phyloP scores from a whole-genome alignment of 805 yeast species.

The Wickerhamiella occidentalis region DNA sequence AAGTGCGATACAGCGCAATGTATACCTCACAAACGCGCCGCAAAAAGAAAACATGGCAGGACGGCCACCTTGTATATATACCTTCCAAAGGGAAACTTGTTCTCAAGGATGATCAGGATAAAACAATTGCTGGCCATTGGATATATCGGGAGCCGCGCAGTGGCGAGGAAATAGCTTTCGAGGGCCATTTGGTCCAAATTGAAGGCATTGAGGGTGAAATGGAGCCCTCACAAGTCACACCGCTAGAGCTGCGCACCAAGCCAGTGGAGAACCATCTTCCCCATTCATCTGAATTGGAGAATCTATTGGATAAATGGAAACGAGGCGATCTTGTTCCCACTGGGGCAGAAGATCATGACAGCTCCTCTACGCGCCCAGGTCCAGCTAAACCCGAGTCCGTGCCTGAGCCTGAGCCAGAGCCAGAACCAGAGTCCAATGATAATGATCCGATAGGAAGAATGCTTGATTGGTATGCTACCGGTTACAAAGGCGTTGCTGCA shows the following conservation, averaged over 20 bases:
- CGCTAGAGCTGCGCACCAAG: background rate
- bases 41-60: constrained; percentile 12
- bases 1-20: constrained; percentile 1
- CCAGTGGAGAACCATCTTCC: background rate
- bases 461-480: background rate
- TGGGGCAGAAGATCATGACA: background rate
- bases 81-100: constrained; percentile 1
- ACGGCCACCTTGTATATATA: constrained; percentile 9
- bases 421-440: background rate
- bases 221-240: background rate
- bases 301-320: background rate
- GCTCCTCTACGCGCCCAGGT: background rate
- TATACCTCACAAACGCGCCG: constrained; percentile 5
- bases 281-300: background rate
- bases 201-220: background rate
- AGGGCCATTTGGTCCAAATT: constrained; percentile 8
- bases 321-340: background rate
- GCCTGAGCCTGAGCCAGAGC: background rate
- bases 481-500: background rate
- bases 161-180: constrained; percentile 10
- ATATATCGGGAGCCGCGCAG: constrained; percentile 2
- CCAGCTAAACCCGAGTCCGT: background rate
- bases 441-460: background rate
- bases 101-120: constrained; percentile 8
- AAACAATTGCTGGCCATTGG: constrained; percentile 8